A percentile compares a stretch with the other conserved stretches of the same genome.
phyloP scores from a whole-genome alignment of 257 asterid species.

The Nicotiana paniculata region DNA sequence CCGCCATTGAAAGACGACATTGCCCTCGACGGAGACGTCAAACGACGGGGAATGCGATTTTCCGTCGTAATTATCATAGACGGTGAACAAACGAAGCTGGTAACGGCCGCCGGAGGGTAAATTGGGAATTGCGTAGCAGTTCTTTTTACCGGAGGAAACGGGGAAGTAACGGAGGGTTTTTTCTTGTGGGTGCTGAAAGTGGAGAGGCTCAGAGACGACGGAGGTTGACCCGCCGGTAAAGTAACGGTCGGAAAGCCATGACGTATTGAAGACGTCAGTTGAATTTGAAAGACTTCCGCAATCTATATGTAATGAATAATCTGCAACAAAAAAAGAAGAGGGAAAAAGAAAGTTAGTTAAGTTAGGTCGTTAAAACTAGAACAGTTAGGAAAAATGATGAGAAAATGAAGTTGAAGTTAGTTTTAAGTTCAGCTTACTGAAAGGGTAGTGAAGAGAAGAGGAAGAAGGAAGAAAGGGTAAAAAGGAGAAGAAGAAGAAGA shows the following conservation, averaged over 20 bases:
- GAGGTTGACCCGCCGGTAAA: constrained; percentile 67
- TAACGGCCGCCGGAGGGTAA: constrained; percentile 21
- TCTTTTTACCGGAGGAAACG: constrained; percentile 72
- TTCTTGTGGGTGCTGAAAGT: constrained; percentile 64
- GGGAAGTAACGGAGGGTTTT: constrained; percentile 89
- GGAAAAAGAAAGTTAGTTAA: background rate
- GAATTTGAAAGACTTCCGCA: constrained; percentile 70
- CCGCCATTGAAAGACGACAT: constrained; percentile 79
- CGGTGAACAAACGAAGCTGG: constrained; percentile 72
- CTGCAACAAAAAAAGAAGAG: constrained; percentile 21
- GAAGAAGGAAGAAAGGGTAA: constrained; percentile 11
- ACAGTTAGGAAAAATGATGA: background rate
- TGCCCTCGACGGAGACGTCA: constrained; percentile 84
- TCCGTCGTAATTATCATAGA: constrained; percentile 85
- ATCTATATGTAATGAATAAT: constrained; percentile 59
- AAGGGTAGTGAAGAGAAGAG: constrained; percentile 25
- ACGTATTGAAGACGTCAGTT: constrained; percentile 57
- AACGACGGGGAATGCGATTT: constrained; percentile 78
- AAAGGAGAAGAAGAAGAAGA: constrained; percentile 12
- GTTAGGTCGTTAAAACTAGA: constrained; percentile 3
- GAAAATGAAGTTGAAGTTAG: background rate
- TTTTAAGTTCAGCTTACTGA: constrained; percentile 22
- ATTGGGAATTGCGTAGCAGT: constrained; percentile 66
- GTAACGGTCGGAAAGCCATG: constrained; percentile 86
- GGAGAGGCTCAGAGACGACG: constrained; percentile 87